Conservation (phyloP, 345 rosid genomes). For the Psidium friedrichsthalianum region DNA sequence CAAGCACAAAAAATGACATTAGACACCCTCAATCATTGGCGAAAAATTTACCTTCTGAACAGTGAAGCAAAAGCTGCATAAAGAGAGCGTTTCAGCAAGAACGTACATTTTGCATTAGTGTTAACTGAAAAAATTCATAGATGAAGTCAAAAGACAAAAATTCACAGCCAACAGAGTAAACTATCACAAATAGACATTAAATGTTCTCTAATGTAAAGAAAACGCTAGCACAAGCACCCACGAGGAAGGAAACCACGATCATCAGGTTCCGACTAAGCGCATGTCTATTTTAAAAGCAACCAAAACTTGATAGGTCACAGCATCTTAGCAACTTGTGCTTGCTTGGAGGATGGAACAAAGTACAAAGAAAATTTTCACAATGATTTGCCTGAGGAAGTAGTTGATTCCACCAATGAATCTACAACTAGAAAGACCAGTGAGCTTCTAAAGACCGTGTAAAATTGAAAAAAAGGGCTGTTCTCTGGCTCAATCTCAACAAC, state of each 20-base stretch:
- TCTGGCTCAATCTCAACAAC: background rate
- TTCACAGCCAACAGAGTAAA: background rate
- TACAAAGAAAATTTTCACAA: background rate
- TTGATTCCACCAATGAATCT: background rate
- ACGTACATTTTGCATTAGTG: background rate
- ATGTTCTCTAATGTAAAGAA: background rate
- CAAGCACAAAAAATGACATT: conserved; percentile 4
- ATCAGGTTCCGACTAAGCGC: background rate
- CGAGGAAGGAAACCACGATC: background rate
- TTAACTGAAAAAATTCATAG: background rate
- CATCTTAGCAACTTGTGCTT: background rate
- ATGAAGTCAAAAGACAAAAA: background rate
- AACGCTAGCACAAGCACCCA: background rate
- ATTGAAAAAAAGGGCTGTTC: background rate
- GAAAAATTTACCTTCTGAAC: background rate
- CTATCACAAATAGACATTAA: background rate
- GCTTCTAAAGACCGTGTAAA: background rate
- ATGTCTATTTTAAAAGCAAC: background rate
- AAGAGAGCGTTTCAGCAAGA: background rate
- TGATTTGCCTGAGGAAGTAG: background rate
- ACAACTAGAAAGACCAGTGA: background rate
- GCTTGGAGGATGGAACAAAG: background rate
- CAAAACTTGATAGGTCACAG: background rate
- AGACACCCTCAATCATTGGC: background rate
- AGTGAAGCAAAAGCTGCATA: background rate